Conservation (phyloP, 2,329 filamentous ascomycete genomes). For the Microthyrium microscopicum region DNA sequence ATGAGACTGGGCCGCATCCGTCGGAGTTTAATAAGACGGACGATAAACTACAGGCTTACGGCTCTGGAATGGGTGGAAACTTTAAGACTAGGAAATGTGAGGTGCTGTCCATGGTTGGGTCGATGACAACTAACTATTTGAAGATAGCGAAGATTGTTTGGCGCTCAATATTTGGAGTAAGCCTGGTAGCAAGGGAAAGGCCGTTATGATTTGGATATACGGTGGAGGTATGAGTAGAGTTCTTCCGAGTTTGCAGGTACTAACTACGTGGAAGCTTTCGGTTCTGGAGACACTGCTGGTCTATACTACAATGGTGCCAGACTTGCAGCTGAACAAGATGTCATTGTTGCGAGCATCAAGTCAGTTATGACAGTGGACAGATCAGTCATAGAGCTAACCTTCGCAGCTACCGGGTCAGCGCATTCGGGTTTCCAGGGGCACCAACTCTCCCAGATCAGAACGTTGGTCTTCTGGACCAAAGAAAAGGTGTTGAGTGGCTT, state of each 20-base stretch:
- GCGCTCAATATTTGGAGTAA: slow-evolving; percentile 6
- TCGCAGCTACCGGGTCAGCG: slow-evolving; percentile 4
- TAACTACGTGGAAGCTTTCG: not conserved
- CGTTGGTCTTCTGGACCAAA: slow-evolving; percentile 6
- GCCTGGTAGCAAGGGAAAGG: slow-evolving; percentile 5
- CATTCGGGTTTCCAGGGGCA: slow-evolving; percentile 6
- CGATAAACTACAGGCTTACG: slow-evolving; percentile 1
- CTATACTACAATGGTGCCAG: slow-evolving; percentile 5
- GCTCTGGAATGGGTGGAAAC: not conserved
- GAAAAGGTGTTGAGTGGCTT: slow-evolving; percentile 6
- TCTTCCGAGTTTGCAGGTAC: not conserved
- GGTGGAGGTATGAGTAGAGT: not conserved
- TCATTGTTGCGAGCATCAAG: slow-evolving; percentile 7
- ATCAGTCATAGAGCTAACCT: not conserved
- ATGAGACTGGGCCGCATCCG: too few relatives aligned
- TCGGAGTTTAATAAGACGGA: too few relatives aligned
- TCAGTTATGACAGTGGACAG: not conserved
- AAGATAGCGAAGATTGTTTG: slow-evolving; percentile 5
- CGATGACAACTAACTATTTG: too few relatives aligned
- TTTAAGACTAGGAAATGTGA: too few relatives aligned
- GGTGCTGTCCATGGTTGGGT: too few relatives aligned
- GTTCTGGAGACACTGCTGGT: not conserved
- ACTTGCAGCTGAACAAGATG: slow-evolving; percentile 5
- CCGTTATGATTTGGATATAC: slow-evolving; percentile 6
- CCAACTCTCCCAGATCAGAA: slow-evolving; percentile 3